These are phyloP conservation scores for Petunia axillaris DNA, from an alignment of 257 asterid species.

Conservation along the genomic window DNA sequence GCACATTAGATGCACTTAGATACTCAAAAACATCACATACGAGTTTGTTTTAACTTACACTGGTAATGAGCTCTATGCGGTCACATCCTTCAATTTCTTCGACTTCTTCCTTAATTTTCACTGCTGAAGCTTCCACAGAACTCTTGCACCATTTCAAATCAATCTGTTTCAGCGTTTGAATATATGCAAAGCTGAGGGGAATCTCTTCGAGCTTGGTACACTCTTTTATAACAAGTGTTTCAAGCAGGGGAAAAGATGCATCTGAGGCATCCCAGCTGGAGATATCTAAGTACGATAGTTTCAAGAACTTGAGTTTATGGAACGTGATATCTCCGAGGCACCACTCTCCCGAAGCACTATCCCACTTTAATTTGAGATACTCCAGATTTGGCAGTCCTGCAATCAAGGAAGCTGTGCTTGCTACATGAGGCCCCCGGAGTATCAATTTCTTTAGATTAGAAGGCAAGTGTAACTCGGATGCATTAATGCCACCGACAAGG, in stretches of 20 bases:
- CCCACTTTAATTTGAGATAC: background rate
- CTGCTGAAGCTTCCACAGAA: background rate
- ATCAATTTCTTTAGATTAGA: background rate
- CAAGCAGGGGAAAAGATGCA: background rate
- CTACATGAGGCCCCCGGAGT: background rate
- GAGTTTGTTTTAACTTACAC: background rate
- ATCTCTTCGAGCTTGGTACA: fast-evolving
- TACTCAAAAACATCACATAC: too few species aligned
- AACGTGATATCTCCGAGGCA: background rate
- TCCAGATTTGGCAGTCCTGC: background rate
- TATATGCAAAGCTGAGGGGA: background rate
- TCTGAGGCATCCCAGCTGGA: background rate
- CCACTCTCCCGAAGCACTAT: background rate
- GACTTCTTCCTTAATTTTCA: background rate
- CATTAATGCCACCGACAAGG: fast-evolving
- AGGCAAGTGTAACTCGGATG: background rate
- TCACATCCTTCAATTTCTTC: background rate
- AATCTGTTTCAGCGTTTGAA: background rate
- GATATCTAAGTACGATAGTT: fast-evolving
- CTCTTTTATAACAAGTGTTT: background rate
- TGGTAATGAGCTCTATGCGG: background rate
- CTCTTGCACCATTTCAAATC: background rate
- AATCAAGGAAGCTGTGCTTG: background rate
- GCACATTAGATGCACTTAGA: too few species aligned
- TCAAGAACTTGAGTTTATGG: background rate